phyloP scores from a whole-genome alignment of 2,329 filamentous ascomycete species.

The Metarhizium album region DNA sequence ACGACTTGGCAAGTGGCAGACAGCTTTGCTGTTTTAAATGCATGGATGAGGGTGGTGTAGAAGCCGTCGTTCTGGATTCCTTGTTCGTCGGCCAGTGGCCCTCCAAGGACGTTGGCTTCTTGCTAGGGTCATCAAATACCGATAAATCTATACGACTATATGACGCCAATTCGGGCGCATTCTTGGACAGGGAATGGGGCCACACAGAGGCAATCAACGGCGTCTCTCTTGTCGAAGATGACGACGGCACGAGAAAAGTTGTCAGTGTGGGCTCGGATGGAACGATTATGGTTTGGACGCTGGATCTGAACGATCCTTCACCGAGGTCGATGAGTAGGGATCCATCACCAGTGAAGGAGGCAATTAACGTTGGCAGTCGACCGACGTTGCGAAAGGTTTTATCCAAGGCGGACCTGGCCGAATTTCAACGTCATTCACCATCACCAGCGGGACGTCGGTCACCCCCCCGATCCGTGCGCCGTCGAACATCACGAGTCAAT shows the following conservation, averaged over 20 bases:
- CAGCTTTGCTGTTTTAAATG: conserved; percentile 69
- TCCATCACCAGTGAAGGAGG: conserved; percentile 42
- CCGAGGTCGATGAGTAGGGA: conserved; percentile 35
- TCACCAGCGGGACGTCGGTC: conserved; percentile 37
- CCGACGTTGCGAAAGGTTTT: conserved; percentile 77
- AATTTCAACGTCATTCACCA: conserved; percentile 51
- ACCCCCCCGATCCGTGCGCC: conserved; percentile 42
- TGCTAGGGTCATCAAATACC: conserved; percentile 84
- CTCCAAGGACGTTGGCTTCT: conserved; percentile 48
- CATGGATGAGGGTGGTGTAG: conserved; percentile 65
- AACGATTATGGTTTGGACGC: conserved; percentile 70
- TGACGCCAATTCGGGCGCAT: conserved; percentile 61
- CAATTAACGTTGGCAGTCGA: conserved; percentile 43
- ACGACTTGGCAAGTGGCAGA: conserved; percentile 56
- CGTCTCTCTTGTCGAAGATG: conserved; percentile 57
- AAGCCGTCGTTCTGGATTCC: conserved; percentile 75
- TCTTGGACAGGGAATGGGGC: conserved; percentile 85
- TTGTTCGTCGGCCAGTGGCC: conserved; percentile 52
- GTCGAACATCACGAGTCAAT: conserved; percentile 43
- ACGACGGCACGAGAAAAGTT: conserved; percentile 44
- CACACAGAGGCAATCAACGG: conserved; percentile 92
- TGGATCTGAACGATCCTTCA: conserved; percentile 38
- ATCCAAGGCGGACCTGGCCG: conserved; percentile 76
- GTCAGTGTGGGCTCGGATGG: conserved; percentile 72
- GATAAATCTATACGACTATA: conserved; percentile 95